Percentiles rank a stretch among this genome's conserved stretches.
phyloP scores from a whole-genome alignment of 2,329 filamentous ascomycete species.

The Fusarium transvaalense region DNA sequence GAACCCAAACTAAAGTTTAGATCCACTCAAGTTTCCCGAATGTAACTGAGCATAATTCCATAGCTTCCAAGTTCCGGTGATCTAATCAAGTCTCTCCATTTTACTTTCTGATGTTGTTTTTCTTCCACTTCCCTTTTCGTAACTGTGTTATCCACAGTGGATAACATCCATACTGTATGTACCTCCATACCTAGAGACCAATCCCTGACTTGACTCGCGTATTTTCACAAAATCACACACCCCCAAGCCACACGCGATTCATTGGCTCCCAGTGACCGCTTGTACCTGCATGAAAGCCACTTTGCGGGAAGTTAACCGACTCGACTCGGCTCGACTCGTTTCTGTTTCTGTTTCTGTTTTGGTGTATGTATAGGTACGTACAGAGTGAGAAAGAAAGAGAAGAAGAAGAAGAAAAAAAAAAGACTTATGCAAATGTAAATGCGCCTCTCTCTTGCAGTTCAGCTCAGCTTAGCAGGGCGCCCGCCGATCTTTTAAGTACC shows the following conservation, averaged over 20 bases:
- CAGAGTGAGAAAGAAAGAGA: background rate
- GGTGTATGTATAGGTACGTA: constrained; percentile 18
- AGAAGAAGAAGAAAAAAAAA: background rate
- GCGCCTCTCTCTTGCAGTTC: constrained; percentile 33
- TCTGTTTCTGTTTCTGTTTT: constrained; percentile 3
- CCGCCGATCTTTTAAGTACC: constrained; percentile 13
- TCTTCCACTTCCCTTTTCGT: constrained; percentile 5
- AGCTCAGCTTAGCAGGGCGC: constrained; percentile 29
- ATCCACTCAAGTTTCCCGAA: constrained; percentile 17
- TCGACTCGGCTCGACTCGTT: constrained; percentile 17
- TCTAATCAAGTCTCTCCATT: background rate
- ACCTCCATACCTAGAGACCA: background rate
- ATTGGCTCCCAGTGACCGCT: constrained; percentile 24
- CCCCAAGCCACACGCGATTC: constrained; percentile 24
- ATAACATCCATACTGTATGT: background rate
- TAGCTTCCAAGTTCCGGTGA: background rate
- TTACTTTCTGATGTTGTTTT: background rate
- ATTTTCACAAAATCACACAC: constrained; percentile 13
- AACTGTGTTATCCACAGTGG: background rate
- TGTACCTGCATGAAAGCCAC: constrained; percentile 43
- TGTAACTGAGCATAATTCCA: constrained; percentile 28
- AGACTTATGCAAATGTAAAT: constrained; percentile 11
- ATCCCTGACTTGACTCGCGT: constrained; percentile 23
- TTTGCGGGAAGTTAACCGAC: constrained; percentile 42
- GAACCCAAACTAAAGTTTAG: background rate